phyloP scores from a whole-genome alignment of 2,329 filamentous ascomycete species.

The Colletotrichum tabaci region DNA sequence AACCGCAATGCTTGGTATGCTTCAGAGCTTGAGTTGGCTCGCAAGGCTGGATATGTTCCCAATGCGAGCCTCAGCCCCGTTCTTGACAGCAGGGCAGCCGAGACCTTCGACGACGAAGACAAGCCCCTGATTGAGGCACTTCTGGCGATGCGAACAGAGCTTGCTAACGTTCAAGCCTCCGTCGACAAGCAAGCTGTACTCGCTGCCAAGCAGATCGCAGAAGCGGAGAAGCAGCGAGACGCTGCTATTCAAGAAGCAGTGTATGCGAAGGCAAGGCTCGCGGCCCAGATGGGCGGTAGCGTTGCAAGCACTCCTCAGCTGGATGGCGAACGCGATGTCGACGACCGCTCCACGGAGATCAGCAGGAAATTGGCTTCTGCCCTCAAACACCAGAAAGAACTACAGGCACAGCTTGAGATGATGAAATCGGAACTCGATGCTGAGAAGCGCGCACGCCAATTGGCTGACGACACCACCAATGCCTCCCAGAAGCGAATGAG shows the following conservation, averaged over 20 bases:
- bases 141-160: constrained; percentile 89
- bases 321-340: constrained; percentile 72
- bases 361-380: constrained; percentile 87
- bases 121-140: constrained; percentile 93
- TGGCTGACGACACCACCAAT: constrained; percentile 90
- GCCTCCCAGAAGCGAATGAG: constrained; percentile 86
- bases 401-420: constrained; percentile 83
- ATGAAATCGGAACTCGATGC: constrained; percentile 80
- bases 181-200: constrained; percentile 90
- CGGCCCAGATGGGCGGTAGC: constrained; percentile 80
- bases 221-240: constrained; percentile 95
- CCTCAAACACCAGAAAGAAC: constrained; percentile 82
- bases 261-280: constrained; percentile 93
- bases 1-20: constrained; percentile 97
- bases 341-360: constrained; percentile 81
- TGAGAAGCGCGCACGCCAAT: constrained; percentile 83
- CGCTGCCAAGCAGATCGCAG: constrained; percentile 90
- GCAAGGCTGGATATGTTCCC: constrained; percentile 88
- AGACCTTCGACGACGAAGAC: constrained; percentile 92
- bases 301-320: constrained; percentile 72
- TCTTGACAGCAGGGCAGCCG: constrained; percentile 81
- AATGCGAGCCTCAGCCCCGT: constrained; percentile 79
- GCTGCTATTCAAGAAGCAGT: constrained; percentile 94
- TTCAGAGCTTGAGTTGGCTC: constrained; percentile 91
- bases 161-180: constrained; percentile 89